Conservation (phyloP, 192 early-diverging fungal genomes). For the Coemansia sp. region DNA sequence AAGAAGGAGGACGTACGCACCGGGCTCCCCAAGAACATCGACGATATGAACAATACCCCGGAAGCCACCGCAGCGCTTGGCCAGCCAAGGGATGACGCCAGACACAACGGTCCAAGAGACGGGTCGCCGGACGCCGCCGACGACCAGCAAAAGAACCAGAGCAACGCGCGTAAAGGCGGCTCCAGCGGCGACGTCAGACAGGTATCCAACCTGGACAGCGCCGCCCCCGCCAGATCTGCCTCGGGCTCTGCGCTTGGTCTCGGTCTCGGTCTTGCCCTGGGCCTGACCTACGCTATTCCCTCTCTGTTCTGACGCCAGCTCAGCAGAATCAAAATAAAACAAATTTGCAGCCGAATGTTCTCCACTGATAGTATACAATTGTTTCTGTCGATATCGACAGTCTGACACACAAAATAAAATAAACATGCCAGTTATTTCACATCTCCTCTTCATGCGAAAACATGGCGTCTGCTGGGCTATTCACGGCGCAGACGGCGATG, state of each 20-base stretch:
- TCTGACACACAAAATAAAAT: no score
- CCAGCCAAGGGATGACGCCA: neutral
- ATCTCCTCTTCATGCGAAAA: no score
- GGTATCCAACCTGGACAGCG: conserved; percentile 1
- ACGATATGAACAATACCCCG: conserved; percentile 36
- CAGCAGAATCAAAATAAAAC: neutral
- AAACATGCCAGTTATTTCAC: neutral
- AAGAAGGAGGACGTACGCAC: conserved; percentile 19
- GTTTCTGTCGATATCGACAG: no score
- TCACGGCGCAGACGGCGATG: conserved; percentile 9
- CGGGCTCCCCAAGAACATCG: conserved; percentile 21
- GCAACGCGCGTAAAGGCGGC: neutral
- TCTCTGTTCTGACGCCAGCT: neutral
- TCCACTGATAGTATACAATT: neutral
- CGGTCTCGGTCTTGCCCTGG: neutral
- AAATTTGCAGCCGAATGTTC: conserved; percentile 8
- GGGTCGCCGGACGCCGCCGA: no score
- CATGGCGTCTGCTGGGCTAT: neutral
- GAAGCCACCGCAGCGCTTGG: neutral
- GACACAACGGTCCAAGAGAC: neutral
- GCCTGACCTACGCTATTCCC: neutral
- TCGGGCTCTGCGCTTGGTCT: neutral
- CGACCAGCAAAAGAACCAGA: neutral
- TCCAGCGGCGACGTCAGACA: conserved; percentile 13
- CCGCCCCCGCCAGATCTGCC: neutral